Base-by-base conservation (phyloP, 2,329 filamentous ascomycete genomes). In the Paraphaeosphaeria sporulosa region DNA sequence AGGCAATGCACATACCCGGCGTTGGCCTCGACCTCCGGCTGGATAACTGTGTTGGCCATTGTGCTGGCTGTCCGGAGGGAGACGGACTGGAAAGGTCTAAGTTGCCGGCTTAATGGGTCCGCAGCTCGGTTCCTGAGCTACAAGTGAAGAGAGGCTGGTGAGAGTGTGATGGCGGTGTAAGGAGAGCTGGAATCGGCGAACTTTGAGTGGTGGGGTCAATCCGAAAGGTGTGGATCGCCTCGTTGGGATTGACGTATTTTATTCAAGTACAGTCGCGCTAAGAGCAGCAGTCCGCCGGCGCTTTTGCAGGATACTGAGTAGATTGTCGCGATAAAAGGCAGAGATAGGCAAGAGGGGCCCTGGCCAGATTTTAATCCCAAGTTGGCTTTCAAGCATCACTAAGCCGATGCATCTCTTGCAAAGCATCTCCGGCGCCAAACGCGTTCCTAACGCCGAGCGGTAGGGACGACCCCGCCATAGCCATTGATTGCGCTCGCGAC, bases 21-120 rank as follows among this genome's bases (percentile, higher is more conserved):
- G 70, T 75, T 81, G 71, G 71, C 65, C 68, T 81, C 80, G 58
- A 78, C 79, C 59, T 83, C 79, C 54, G 78, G 79, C 62, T 79
- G 76, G 66, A 83, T 82, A 61, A 83, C 73, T 32, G 81, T 83
- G 74, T 82, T 78, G 64, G 81, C 78, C 81, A 83, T 83, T 69
- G 70, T 69, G 69, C 62, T 64, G 61, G 68, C 60, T 63, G 60
- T 55, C 60, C 58, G 56, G 65, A 59, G 62, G 61, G 58, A 58
- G 27, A 36, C 60, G 62, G 61, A 67, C 64, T 65, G 66, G 62
- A 59, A 55, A 57, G 55, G 58, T 60, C 52, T 63, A 59, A 13
- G 53, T 53, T 55, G 63, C 64, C 70, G 71, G 71, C 71, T 69
- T 64, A 62, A 57, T 61, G 55, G 55, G 61, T 44, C 48, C 57